phyloP scores from a whole-genome alignment of 176 grass and related monocot genomes.

The Leersia perrieri region DNA sequence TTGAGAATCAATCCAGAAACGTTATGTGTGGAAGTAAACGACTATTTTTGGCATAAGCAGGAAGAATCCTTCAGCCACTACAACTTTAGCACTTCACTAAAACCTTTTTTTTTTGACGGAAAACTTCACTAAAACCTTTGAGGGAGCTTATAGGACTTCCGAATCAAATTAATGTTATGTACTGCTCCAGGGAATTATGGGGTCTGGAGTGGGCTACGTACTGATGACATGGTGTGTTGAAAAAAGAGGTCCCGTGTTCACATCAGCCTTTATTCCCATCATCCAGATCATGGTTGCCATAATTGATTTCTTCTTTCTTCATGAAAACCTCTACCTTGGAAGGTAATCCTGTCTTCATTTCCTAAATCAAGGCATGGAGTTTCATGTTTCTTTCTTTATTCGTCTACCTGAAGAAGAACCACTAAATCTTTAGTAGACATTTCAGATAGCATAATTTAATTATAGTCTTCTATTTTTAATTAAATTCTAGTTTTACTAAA shows the following conservation, averaged over 20 bases:
- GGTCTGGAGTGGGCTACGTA: conserved; percentile 77
- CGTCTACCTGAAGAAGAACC: neutral
- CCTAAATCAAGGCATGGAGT: neutral
- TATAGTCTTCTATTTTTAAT: too few relatives aligned
- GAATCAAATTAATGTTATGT: neutral
- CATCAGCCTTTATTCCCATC: conserved; percentile 85
- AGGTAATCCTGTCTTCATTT: conserved; percentile 47
- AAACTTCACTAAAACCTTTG: neutral
- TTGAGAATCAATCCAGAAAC: neutral
- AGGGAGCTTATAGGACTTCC: neutral
- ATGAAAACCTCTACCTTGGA: conserved; percentile 80
- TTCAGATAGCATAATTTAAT: neutral
- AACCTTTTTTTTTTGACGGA: too few relatives aligned
- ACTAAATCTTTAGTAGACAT: neutral
- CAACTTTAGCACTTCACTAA: neutral
- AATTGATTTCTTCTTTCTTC: conserved; percentile 79
- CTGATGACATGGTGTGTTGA: conserved; percentile 97
- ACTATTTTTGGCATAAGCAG: neutral
- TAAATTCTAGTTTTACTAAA: neutral
- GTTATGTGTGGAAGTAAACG: neutral
- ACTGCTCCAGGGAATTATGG: conserved; percentile 65
- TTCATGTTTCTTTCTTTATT: neutral
- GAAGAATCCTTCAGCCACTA: conserved; percentile 6
- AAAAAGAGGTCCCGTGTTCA: conserved; percentile 89
- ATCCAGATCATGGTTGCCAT: conserved; percentile 90